Evolutionary conservation across 768 basidiomycete species (phyloP), one percentile per base, ranked within the genome.

Genomic region (Tulasnella sp.): DNA sequence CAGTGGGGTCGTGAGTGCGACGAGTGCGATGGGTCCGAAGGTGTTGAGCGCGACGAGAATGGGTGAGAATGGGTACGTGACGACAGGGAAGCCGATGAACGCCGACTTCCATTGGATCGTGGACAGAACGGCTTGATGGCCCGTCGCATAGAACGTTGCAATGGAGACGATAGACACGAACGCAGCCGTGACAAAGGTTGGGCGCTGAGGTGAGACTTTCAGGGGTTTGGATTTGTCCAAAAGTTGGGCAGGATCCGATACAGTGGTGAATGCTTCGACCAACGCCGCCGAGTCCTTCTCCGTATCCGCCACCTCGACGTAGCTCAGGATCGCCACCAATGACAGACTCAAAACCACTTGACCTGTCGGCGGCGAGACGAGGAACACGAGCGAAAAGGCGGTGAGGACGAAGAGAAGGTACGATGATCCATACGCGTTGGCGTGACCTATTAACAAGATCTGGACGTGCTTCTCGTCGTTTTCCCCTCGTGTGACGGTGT

Each of bases 61-160:
- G 0, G 83, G 83, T 0, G 92, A 83, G 65, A 81, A 79, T 0
- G 86, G 83, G 68, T 89, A 91, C 10, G 71, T 74, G 45, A 92
- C 73, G 0, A 76, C 80, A 2, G 80, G 73, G 57, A 99, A 76
- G 3, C 76, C 76, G 27, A 97, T 69, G 70, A 98, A 99, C 5
- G 87, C 93, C 1, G 85, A 73, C 69, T 96, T 96, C 96, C 94
- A 99, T 65, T 98, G 94, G 44, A 99, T 80, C 2, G 89, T 86
- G 1, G 90, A 79, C 41, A 98, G 76, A 2, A 84, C 84, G 1
- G 92, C 78, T 70, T 98, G 92, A 66, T 99, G 96, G 1, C 96
- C 94, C 0, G 93, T 97, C 0, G 80, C 75, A 68, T 87, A 88
- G 76, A 93, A 98, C 7, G 79, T 70, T 50, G 89, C 78, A 41